Evolutionary conservation across 163 green algal species (phyloP).

Genomic region (Trebouxia gelatinosa): DNA sequence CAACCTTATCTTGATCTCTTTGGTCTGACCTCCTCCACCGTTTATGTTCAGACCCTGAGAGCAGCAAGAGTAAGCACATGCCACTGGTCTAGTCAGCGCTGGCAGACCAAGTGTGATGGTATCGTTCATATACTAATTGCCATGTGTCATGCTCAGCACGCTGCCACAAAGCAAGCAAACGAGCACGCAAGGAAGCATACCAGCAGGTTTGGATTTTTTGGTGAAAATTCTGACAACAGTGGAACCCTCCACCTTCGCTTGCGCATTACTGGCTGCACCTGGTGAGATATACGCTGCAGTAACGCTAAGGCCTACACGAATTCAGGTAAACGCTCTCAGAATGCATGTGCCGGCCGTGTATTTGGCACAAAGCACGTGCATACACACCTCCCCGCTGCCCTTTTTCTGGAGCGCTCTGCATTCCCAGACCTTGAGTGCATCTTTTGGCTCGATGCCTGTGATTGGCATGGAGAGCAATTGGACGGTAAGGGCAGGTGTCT

Average conservation of each 20-base stretch:
- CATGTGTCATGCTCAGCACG: too few relatives aligned
- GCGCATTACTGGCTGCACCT: slow-evolving; percentile 90
- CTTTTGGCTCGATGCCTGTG: background rate
- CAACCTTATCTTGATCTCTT: slow-evolving; percentile 71
- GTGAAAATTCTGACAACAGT: slow-evolving; percentile 79
- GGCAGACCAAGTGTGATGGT: too few relatives aligned
- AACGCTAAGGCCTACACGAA: slow-evolving; percentile 34
- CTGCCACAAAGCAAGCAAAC: too few relatives aligned
- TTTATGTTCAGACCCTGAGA: slow-evolving; percentile 68
- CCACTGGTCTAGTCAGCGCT: too few relatives aligned
- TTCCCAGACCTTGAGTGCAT: slow-evolving; percentile 7
- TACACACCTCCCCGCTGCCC: background rate
- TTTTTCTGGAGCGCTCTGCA: background rate
- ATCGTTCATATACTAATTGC: too few relatives aligned
- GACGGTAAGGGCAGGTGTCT: background rate
- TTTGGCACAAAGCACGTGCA: background rate
- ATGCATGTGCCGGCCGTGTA: background rate
- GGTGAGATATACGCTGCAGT: slow-evolving; percentile 50
- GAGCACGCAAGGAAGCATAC: slow-evolving; percentile 50
- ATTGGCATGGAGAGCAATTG: background rate
- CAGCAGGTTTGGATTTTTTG: slow-evolving; percentile 65
- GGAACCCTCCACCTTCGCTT: slow-evolving; percentile 67
- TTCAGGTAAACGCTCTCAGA: background rate
- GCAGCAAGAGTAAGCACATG: slow-evolving; percentile 30
- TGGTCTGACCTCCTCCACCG: slow-evolving; percentile 55